phyloP scores from a whole-genome alignment of 2,329 filamentous ascomycete genomes.

The Alternaria ethzedia region DNA sequence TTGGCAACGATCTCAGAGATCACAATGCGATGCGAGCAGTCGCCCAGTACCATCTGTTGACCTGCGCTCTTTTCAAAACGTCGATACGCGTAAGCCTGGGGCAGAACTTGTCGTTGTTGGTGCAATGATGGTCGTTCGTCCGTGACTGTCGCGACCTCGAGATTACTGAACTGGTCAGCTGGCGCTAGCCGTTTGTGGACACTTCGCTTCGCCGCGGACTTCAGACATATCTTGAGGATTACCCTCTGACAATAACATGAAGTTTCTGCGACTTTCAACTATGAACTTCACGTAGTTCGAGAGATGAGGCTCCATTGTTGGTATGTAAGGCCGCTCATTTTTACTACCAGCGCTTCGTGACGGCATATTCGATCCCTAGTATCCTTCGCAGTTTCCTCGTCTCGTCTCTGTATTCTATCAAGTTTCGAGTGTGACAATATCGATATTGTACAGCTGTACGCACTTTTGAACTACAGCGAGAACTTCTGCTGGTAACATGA shows the following conservation, averaged over 20 bases:
- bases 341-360: neutral
- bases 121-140: neutral
- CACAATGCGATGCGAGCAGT: constrained; percentile 1
- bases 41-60: neutral
- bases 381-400: neutral
- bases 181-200: constrained; percentile 3
- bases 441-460: neutral
- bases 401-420: neutral
- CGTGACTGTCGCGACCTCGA: neutral
- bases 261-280: neutral
- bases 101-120: neutral
- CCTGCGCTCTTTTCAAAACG: neutral
- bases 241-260: neutral
- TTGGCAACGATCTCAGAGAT: constrained; percentile 2
- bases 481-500: neutral
- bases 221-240: neutral
- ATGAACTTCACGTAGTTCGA: no score
- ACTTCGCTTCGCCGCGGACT: neutral
- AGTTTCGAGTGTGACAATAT: neutral
- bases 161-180: neutral
- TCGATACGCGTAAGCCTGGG: neutral
- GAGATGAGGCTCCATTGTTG: neutral
- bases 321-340: neutral
- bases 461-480: neutral
- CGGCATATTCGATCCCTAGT: neutral